Base-by-base conservation (phyloP, 768 basidiomycete species). In the Mycena albidolilacea region DNA sequence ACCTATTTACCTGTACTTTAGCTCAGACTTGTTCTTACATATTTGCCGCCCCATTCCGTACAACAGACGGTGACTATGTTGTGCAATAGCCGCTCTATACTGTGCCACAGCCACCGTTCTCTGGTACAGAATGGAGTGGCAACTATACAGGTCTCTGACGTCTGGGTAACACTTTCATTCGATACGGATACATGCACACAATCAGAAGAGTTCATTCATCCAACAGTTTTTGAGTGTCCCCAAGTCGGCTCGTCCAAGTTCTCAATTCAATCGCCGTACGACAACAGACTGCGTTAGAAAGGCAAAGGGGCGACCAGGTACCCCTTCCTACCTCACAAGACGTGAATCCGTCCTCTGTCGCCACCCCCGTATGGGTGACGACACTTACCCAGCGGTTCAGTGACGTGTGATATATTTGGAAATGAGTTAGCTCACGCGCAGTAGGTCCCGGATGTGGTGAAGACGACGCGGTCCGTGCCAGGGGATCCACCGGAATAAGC, bases 391-490 rank as follows among this genome's bases (percentile, higher is more conserved):
- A 48, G 21, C 37, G 55, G 15, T 12, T 46, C 48, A 19, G 60
- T 23, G 46, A 14, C 17, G 21, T 43, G 30, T 17, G 30, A 50
- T 62, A 38, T 12, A 23, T n/a, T 57, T 50, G 30, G 19, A 30
- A 38, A 35, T 39, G 37, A 67, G 14, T 39, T 37, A 6, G 69
- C 76, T 21, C 55, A 76, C 76, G 73, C 76, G 76, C 76, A 76
- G 63, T 76, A 76, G 17, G 70, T 76, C 15, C 76, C 76, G 9
- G 66, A 48, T 50, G 57, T 57, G 52, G 65, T 71, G 73, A 76
- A 76, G 8, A 76, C 70, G 50, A 76, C 69, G 35, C 76, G 76
- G 70, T 76, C 76, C 15, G 76, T 70, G 12, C 73, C 76, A 35
- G 76, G 76, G 30, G 70, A 71, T 35, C 73, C 76, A 15, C 76